These are phyloP conservation scores for Herpetospermum pedunculosum DNA, from an alignment of 306 rosid species.

Conservation along the genomic window DNA sequence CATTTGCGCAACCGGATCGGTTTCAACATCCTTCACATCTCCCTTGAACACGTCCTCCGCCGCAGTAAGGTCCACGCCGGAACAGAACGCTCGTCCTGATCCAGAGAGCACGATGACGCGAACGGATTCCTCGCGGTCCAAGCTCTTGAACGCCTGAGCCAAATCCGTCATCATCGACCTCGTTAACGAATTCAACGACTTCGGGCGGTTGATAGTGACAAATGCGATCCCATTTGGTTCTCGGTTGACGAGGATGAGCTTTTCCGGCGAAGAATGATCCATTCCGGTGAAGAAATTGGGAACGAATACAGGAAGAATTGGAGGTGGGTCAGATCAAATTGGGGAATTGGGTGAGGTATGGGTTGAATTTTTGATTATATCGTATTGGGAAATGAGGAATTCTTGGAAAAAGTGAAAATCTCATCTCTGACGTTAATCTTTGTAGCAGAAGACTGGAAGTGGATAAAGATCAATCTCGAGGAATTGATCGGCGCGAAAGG, in stretches of 20 bases:
- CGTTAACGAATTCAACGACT: conserved; percentile 67
- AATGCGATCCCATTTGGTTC: conserved; percentile 50
- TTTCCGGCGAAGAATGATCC: conserved; percentile 31
- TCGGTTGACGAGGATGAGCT: conserved; percentile 40
- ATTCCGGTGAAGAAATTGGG: conserved; percentile 5
- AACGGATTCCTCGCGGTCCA: conserved; percentile 48
- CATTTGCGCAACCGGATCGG: conserved; percentile 67
- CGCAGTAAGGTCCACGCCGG: conserved; percentile 75
- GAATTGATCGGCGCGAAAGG: too few relatives aligned
- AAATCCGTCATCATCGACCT: conserved; percentile 60
- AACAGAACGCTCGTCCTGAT: conserved; percentile 78
- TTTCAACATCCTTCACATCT: conserved; percentile 68
- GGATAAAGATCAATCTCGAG: background rate
- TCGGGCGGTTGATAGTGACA: conserved; percentile 75
- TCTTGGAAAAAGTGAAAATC: background rate
- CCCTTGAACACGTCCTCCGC: conserved; percentile 93
- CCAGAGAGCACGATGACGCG: conserved; percentile 67
- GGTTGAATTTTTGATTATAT: background rate
- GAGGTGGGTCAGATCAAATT: background rate
- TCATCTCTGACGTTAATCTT: background rate
- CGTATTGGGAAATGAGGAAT: background rate
- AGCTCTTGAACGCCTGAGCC: conserved; percentile 50
- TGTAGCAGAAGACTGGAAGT: too few relatives aligned
- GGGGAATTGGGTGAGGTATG: background rate
- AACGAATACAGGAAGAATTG: background rate